phyloP scores from a whole-genome alignment of 2,329 filamentous ascomycete genomes.

The Fusarium citri region DNA sequence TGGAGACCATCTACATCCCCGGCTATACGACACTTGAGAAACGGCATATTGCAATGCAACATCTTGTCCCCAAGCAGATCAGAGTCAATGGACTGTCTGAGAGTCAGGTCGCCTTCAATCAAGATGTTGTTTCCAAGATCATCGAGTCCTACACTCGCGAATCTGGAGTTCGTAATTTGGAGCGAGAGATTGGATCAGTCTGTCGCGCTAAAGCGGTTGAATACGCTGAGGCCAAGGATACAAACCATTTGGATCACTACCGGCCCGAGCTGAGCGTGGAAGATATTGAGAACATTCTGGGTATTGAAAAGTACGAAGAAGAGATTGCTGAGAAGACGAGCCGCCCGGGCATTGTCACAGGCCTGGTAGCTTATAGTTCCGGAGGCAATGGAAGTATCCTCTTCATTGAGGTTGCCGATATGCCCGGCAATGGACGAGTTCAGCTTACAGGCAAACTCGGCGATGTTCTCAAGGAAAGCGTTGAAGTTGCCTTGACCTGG shows the following conservation, averaged over 20 bases:
- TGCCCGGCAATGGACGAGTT: conserved; percentile 91
- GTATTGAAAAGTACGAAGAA: conserved; percentile 93
- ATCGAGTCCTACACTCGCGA: conserved; percentile 98
- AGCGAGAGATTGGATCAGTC: conserved; percentile 93
- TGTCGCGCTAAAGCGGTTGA: conserved; percentile 96
- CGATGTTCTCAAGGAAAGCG: conserved; percentile 95
- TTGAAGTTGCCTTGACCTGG: conserved; percentile 96
- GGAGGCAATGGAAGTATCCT: conserved; percentile 95
- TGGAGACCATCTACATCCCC: conserved; percentile 94
- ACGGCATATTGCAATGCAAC: conserved; percentile 89
- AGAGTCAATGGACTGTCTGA: conserved; percentile 85
- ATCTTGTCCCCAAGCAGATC: conserved; percentile 97
- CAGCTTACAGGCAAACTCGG: conserved; percentile 97
- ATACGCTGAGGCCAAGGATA: conserved; percentile 89
- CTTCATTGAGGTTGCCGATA: conserved; percentile 98
- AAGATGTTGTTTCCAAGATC: conserved; percentile 91
- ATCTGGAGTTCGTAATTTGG: conserved; percentile 93
- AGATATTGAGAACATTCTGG: conserved; percentile 90
- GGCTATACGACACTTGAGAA: conserved; percentile 99
- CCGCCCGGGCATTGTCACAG: conserved; percentile 92
- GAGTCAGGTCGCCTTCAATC: conserved; percentile 79
- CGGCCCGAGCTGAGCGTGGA: conserved; percentile 77
- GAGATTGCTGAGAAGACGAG: conserved; percentile 89
- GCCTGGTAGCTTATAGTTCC: conserved; percentile 92
- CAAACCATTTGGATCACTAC: conserved; percentile 75